Conservation (phyloP, 2,329 filamentous ascomycete genomes). For the Diaporthe eres region DNA sequence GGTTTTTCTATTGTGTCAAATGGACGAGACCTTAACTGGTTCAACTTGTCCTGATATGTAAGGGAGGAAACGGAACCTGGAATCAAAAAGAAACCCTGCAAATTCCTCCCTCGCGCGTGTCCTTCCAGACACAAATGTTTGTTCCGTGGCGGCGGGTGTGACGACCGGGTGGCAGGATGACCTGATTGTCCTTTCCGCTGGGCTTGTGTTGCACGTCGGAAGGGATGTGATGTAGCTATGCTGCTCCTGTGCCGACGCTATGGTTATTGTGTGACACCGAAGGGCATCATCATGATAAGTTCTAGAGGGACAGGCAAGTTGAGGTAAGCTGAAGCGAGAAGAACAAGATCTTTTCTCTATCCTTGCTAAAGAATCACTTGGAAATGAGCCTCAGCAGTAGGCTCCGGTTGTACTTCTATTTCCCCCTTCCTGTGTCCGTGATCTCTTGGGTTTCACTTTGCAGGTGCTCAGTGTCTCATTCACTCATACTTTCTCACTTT, state of each 20-base stretch:
- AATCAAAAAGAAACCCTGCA: slow-evolving; percentile 25
- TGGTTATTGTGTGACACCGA: neutral
- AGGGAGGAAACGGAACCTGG: slow-evolving; percentile 4
- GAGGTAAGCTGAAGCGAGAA: neutral
- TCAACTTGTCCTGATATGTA: slow-evolving; percentile 30
- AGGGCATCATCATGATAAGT: neutral
- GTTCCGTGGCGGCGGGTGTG: neutral
- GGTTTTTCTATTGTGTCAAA: slow-evolving; percentile 33
- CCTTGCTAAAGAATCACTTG: neutral
- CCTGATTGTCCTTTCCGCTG: neutral
- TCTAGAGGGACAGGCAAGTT: neutral
- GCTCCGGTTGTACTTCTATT: neutral
- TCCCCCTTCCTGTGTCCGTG: too few species aligned
- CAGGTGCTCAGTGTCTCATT: neutral
- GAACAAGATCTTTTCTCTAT: neutral
- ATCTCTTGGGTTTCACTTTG: neutral
- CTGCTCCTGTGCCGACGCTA: too few species aligned
- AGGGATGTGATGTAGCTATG: neutral
- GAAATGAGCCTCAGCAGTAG: neutral
- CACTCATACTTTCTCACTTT: neutral
- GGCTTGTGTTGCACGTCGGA: neutral
- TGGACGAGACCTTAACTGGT: slow-evolving; percentile 35
- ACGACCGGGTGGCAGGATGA: neutral
- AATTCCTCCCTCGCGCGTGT: neutral
- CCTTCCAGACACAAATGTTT: neutral